A percentile compares a stretch with the other conserved stretches of the same genome.
Conservation (phyloP, 2,329 filamentous ascomycete species). For the Nigrospora sphaerica region DNA sequence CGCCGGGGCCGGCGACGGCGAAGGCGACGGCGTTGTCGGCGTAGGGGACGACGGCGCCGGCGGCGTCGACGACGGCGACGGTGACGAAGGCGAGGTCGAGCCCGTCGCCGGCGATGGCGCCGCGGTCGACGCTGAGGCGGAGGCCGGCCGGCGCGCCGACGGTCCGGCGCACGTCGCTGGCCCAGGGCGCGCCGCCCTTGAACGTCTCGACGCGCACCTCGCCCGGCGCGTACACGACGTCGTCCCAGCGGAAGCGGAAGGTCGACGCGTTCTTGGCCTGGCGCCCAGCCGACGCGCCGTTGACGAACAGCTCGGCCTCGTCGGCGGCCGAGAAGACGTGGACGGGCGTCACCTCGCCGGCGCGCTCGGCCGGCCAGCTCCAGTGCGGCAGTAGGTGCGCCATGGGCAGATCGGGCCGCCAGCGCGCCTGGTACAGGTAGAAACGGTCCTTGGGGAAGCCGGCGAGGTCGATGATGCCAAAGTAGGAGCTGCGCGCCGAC, state of each 20-base stretch:
- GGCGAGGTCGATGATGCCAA: slow-evolving; percentile 49
- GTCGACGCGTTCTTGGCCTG: slow-evolving; percentile 22
- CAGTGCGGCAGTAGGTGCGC: slow-evolving; percentile 50
- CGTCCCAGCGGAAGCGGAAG: slow-evolving; percentile 49
- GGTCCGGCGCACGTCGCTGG: slow-evolving; percentile 30
- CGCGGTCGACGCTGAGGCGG: slow-evolving; percentile 31
- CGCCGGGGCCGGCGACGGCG: slow-evolving; percentile 31
- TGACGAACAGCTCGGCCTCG: slow-evolving; percentile 48
- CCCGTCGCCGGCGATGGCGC: slow-evolving; percentile 30
- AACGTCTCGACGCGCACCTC: slow-evolving; percentile 39
- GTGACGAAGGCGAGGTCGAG: slow-evolving; percentile 39
- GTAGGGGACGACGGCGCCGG: slow-evolving; percentile 33
- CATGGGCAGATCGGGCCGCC: slow-evolving; percentile 37
- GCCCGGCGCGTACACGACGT: slow-evolving; percentile 39
- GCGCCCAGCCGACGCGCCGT: slow-evolving; percentile 37
- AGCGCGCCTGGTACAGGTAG: slow-evolving; percentile 47
- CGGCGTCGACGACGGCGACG: slow-evolving; percentile 34
- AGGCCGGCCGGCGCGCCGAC: slow-evolving; percentile 30
- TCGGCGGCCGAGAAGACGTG: slow-evolving; percentile 46
- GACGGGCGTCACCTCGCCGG: slow-evolving; percentile 41
- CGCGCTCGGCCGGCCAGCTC: slow-evolving; percentile 40
- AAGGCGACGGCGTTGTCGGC: slow-evolving; percentile 37
- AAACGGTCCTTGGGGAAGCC: slow-evolving; percentile 51
- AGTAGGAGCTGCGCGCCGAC: slow-evolving; percentile 42
- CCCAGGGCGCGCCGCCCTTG: slow-evolving; percentile 40